Conservation (phyloP, 805 yeast species). For the Monosporozyma servazzii region DNA sequence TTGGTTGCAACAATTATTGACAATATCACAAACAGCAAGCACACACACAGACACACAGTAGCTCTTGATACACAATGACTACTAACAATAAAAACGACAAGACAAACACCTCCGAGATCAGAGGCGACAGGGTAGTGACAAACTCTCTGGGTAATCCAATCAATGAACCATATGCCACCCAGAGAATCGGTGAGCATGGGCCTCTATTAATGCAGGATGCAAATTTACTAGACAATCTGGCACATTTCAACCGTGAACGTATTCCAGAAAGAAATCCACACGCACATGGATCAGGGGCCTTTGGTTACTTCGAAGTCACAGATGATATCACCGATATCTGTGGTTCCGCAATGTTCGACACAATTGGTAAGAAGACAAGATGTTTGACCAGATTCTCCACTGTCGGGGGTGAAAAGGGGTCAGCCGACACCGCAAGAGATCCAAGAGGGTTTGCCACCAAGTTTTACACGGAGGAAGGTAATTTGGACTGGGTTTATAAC, state of each 20-base stretch:
- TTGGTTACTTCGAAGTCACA: slow-evolving; percentile 77
- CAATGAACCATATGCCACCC: slow-evolving; percentile 66
- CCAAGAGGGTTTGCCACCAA: slow-evolving; percentile 64
- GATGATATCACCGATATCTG: slow-evolving; percentile 72
- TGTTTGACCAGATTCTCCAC: slow-evolving; percentile 64
- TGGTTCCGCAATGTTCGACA: slow-evolving; percentile 58
- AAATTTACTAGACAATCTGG: slow-evolving; percentile 67
- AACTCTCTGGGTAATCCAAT: slow-evolving; percentile 73
- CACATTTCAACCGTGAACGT: slow-evolving; percentile 84
- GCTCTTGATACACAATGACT: neutral
- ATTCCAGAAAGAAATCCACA: slow-evolving; percentile 91
- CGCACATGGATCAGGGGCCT: slow-evolving; percentile 91
- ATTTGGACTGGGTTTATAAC: slow-evolving; percentile 64
- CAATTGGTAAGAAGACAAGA: slow-evolving; percentile 73
- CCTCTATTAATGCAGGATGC: slow-evolving; percentile 77
- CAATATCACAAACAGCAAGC: neutral
- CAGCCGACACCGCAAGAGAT: slow-evolving; percentile 59
- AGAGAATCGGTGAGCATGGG: slow-evolving; percentile 66
- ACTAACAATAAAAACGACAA: slow-evolving; percentile 7
- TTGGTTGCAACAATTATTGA: neutral
- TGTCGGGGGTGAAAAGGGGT: slow-evolving; percentile 61
- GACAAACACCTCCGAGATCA: slow-evolving; percentile 24
- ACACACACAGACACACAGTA: neutral
- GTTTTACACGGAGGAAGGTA: slow-evolving; percentile 59
- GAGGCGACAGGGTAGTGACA: slow-evolving; percentile 46